Percentiles rank a stretch among this genome's conserved stretches.
phyloP scores from a whole-genome alignment of 1,139 yeast genomes.

The Saccharomyces hybrid region DNA sequence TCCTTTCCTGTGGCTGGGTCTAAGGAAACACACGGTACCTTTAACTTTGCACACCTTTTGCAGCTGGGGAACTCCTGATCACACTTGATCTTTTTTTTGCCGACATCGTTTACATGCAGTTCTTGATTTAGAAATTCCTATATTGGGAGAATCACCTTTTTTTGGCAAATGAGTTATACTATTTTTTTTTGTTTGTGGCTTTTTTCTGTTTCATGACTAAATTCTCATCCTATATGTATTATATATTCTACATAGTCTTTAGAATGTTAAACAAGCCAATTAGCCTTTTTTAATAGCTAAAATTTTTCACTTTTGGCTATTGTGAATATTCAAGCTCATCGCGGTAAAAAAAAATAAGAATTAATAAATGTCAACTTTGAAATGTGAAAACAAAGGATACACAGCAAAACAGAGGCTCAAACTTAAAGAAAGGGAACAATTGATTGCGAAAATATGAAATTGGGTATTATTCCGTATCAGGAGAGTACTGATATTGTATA shows the following conservation, averaged over 20 bases:
- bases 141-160: constrained; percentile 14
- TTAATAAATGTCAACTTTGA: not conserved
- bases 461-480: constrained; percentile 28
- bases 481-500: constrained; percentile 21
- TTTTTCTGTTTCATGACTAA: not conserved
- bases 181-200: not conserved
- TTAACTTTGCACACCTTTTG: constrained; percentile 57
- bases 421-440: not conserved
- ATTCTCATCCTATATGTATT: not conserved
- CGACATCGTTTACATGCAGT: constrained; percentile 84
- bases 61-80: constrained; percentile 81
- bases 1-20: constrained; percentile 87
- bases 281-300: not conserved
- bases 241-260: not conserved
- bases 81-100: constrained; percentile 66
- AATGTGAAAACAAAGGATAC: not conserved
- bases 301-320: not conserved
- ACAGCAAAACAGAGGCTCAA: not conserved
- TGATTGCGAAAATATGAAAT: constrained; percentile 16
- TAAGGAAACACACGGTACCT: constrained; percentile 68
- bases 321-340: not conserved
- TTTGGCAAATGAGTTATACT: not conserved
- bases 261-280: not conserved
- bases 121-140: constrained; percentile 46
- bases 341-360: not conserved